Evolutionary conservation across 208 protist species (phyloP).

Genomic region (Crithidia sp.): DNA sequence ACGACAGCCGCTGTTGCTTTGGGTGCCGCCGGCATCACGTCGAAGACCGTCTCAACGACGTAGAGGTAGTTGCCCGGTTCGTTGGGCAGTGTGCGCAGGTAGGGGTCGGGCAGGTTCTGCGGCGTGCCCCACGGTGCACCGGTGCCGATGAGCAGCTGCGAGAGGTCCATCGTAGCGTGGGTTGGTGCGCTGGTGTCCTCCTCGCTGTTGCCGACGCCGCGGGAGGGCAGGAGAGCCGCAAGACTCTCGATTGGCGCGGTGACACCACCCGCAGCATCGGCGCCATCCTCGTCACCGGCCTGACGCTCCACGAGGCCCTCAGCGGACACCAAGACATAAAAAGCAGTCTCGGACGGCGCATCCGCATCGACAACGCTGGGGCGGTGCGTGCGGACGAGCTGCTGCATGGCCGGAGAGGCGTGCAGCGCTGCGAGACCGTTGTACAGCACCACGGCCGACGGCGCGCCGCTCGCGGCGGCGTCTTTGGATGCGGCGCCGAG

Average conservation of each 20-base stretch:
- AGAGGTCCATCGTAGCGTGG: conserved; percentile 15
- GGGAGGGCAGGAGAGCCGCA: conserved; percentile 17
- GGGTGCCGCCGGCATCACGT: conserved; percentile 29
- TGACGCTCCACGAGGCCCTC: conserved; percentile 44
- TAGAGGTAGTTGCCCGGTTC: conserved; percentile 79
- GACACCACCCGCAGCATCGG: neutral
- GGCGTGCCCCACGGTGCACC: conserved; percentile 74
- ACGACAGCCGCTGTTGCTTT: neutral
- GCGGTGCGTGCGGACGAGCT: conserved; percentile 42
- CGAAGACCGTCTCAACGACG: conserved; percentile 52
- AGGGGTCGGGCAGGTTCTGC: conserved; percentile 71
- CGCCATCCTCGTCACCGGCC: conserved; percentile 10
- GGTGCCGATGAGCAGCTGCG: conserved; percentile 73
- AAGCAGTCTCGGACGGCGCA: neutral
- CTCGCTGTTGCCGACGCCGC: neutral
- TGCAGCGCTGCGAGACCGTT: conserved; percentile 55
- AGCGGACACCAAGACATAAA: conserved; percentile 67
- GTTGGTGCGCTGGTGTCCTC: neutral
- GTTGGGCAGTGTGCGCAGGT: conserved; percentile 73
- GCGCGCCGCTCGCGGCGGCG: conserved; percentile 3
- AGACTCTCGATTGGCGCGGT: conserved; percentile 8
- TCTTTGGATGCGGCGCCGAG: conserved; percentile 14
- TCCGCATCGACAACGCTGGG: conserved; percentile 4
- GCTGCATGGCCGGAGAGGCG: conserved; percentile 52
- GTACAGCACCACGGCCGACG: conserved; percentile 67